Evolutionary conservation across 345 rosid genomes (phyloP), one percentile per base, ranked within the genome.

Genomic region (Eucalyptus sideroxylon): DNA sequence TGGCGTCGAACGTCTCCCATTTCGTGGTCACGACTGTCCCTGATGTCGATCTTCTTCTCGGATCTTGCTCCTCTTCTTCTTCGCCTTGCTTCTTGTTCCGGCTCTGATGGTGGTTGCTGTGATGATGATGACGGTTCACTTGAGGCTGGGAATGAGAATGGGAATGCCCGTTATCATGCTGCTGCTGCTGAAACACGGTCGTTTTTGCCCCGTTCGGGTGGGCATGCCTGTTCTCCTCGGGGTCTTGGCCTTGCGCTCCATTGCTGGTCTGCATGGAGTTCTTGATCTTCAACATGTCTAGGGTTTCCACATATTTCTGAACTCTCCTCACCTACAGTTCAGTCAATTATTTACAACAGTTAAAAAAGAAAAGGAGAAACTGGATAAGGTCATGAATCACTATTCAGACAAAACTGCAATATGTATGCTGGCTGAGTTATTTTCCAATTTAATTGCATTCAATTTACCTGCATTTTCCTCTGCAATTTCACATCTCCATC

Each of bases 401-500:
- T 26, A 21, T 77, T 77, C 83, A 37, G 83, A 77, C 47, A 77
- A 19, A 77, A 77, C 30, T 40, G 85, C 85, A 77, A 37, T 17
- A 40, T 23, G 47, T 40, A 23, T 11, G 82, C 51, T 21, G n/a
- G 26, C 51, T 21, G 45, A 59, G 72, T 44, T 8, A 16, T 16
- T 60, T 60, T 34, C 27, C 56, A 15, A 30, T 88, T 77, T 40
- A 77, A 77, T 40, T 21, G 85, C 47, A 77, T 40, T 40, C 37
- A n/a, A 83, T 82, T 56, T 93, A 97, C 99, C 98, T 98, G 99
- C 97, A 96, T 93, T 93, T 98, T 98, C 92, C 99, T 96, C 89
- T 98, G 99, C 90, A 97, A 90, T 93, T 97, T 98, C 15, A 92
- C 98, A 94, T 98, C 99, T 50, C 99, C 99, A 89, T 96, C 99